phyloP scores from a whole-genome alignment of 2,329 filamentous ascomycete species.

The Colletotrichum cordylinicola region DNA sequence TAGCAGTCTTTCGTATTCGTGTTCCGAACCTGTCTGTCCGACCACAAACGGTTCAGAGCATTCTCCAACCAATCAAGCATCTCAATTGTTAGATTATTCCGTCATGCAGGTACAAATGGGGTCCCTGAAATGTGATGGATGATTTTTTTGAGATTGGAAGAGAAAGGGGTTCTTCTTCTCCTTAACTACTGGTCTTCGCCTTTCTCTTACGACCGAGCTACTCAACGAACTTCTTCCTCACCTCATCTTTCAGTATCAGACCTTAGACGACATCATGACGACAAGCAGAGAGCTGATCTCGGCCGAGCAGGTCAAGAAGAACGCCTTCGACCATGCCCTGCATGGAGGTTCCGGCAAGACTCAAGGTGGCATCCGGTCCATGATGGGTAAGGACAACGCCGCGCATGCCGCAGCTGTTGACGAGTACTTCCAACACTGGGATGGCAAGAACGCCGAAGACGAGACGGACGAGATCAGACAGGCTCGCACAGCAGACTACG shows the following conservation, averaged over 20 bases:
- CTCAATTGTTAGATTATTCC: neutral
- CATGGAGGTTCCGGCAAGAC: constrained; percentile 44
- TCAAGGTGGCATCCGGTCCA: constrained; percentile 76
- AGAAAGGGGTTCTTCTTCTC: neutral
- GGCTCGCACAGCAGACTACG: constrained; percentile 82
- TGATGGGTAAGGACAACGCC: constrained; percentile 76
- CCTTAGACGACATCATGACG: neutral
- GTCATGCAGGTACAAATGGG: neutral
- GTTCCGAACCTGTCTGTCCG: neutral
- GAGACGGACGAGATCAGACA: constrained; percentile 78
- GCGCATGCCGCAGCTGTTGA: constrained; percentile 82
- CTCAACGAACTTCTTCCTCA: neutral
- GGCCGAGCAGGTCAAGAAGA: neutral
- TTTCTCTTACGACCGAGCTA: neutral
- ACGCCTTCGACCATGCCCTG: neutral
- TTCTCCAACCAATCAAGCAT: neutral
- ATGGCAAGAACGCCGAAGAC: constrained; percentile 74
- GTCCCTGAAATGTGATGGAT: neutral
- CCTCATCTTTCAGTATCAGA: neutral
- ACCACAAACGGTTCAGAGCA: neutral
- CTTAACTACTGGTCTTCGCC: neutral
- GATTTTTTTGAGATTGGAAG: neutral
- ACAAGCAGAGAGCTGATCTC: neutral
- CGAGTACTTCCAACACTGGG: constrained; percentile 92
- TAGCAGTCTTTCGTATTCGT: neutral